Evolutionary conservation across 2,329 filamentous ascomycete genomes (phyloP).

Genomic region (Penicillium sp.): DNA sequence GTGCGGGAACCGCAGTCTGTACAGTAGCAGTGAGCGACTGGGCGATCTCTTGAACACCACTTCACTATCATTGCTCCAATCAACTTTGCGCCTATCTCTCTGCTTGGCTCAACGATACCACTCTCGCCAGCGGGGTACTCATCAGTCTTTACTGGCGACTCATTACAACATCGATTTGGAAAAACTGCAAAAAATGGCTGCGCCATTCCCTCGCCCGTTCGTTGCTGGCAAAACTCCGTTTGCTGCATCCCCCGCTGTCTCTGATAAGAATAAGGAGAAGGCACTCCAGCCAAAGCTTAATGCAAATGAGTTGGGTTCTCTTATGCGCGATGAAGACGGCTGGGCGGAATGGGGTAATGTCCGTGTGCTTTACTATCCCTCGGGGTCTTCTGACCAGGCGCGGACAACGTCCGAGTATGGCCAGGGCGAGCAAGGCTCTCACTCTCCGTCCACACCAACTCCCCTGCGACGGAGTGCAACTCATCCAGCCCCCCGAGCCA

Average conservation of each 20-base stretch:
- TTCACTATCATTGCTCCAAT: constrained; percentile 70
- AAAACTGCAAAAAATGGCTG: constrained; percentile 74
- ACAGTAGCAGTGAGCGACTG: constrained; percentile 85
- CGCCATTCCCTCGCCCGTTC: constrained; percentile 73
- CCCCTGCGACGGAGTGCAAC: constrained; percentile 67
- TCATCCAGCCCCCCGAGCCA: constrained; percentile 51
- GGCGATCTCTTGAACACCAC: constrained; percentile 87
- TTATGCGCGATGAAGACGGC: constrained; percentile 56
- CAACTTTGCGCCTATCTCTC: constrained; percentile 72
- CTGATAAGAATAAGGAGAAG: constrained; percentile 74
- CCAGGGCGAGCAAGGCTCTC: constrained; percentile 34
- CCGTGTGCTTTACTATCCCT: constrained; percentile 71
- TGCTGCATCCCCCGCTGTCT: constrained; percentile 49
- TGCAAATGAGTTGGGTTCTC: constrained; percentile 76
- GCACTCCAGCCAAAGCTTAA: constrained; percentile 53
- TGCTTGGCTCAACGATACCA: constrained; percentile 90
- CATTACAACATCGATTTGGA: constrained; percentile 74
- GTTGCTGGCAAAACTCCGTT: constrained; percentile 50
- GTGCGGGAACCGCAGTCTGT: constrained; percentile 94
- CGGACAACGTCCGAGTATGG: constrained; percentile 32
- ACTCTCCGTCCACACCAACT: constrained; percentile 66
- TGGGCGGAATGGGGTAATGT: constrained; percentile 81
- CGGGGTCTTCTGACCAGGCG: constrained; percentile 31
- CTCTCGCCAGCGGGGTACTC: constrained; percentile 71
- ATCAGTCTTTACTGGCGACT: constrained; percentile 71